A percentile compares a stretch with the other conserved stretches of the same genome.
phyloP scores from a whole-genome alignment of 2,329 filamentous ascomycete species.

The Paracamarosporium sp. region DNA sequence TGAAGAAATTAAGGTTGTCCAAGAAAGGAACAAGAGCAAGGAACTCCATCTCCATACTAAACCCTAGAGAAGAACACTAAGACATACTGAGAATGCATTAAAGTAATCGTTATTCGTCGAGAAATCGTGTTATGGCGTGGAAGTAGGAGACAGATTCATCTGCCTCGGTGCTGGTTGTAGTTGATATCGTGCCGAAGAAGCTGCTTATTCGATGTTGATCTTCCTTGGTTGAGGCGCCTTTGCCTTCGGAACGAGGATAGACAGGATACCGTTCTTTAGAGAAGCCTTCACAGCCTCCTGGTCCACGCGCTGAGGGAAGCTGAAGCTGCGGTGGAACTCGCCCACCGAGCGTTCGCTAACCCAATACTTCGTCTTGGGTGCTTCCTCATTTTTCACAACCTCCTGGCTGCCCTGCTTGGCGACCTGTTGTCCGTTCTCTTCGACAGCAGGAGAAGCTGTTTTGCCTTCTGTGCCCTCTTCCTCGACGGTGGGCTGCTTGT shows the following conservation, averaged over 20 bases:
- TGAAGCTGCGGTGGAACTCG: slow-evolving; percentile 66
- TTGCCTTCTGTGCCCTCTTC: slow-evolving; percentile 57
- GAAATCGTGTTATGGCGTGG: background rate
- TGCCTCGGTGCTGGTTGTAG: background rate
- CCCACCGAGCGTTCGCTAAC: slow-evolving; percentile 65
- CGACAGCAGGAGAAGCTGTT: no score
- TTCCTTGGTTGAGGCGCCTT: slow-evolving; percentile 55
- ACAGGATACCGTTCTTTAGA: slow-evolving; percentile 66
- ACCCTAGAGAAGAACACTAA: background rate
- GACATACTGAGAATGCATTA: background rate
- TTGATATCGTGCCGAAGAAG: background rate
- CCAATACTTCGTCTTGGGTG: slow-evolving; percentile 75
- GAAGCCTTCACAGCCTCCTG: slow-evolving; percentile 67
- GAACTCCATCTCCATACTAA: background rate
- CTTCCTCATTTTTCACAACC: slow-evolving; percentile 47
- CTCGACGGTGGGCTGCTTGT: slow-evolving; percentile 66
- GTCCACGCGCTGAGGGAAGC: slow-evolving; percentile 64
- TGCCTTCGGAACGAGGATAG: slow-evolving; percentile 64
- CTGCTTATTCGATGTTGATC: slow-evolving; percentile 63
- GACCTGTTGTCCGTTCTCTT: slow-evolving; percentile 54
- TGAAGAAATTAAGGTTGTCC: background rate
- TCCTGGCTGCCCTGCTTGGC: slow-evolving; percentile 43
- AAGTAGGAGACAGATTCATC: background rate
- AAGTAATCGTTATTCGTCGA: background rate
- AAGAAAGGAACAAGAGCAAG: background rate